These are phyloP conservation scores for Escallonia herrerae DNA, from an alignment of 129 eudicot species.

Conservation along the genomic window DNA sequence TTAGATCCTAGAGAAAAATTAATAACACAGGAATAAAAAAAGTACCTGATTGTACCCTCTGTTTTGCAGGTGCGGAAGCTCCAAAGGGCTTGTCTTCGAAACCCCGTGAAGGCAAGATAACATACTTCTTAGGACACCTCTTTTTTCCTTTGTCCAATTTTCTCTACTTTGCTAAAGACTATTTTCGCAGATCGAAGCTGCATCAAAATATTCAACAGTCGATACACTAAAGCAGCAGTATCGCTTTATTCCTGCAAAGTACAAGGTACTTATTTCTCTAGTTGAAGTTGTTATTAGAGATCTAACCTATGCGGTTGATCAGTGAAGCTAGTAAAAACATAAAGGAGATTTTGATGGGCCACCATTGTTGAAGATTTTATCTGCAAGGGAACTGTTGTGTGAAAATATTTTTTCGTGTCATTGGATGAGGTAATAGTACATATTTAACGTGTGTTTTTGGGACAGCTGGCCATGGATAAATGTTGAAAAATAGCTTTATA, in stretches of 20 bases:
- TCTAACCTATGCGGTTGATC: neutral
- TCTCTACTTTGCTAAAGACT: neutral
- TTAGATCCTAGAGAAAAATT: neutral
- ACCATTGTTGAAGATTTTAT: too few relatives aligned
- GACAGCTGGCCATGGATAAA: too few relatives aligned
- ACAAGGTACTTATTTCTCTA: constrained; percentile 44
- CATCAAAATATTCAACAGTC: constrained; percentile 82
- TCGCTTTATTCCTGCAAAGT: constrained; percentile 73
- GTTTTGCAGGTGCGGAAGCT: constrained; percentile 78
- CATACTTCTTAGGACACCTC: neutral
- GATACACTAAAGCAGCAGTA: constrained; percentile 82
- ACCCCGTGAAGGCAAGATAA: constrained; percentile 69
- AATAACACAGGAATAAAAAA: neutral
- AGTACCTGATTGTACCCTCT: neutral
- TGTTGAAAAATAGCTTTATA: too few relatives aligned
- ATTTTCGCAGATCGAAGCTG: constrained; percentile 62
- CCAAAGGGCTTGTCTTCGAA: constrained; percentile 78
- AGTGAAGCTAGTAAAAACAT: neutral
- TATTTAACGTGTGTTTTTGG: too few relatives aligned
- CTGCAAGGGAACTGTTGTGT: too few relatives aligned
- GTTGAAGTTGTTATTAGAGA: too few relatives aligned
- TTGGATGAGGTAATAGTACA: too few relatives aligned
- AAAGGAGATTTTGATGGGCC: too few relatives aligned
- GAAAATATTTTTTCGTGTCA: too few relatives aligned
- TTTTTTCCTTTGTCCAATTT: neutral